Percentiles rank a stretch among this genome's conserved stretches.
Conservation (phyloP, 805 yeast species). For the Nakazawaea ishiwadae region DNA sequence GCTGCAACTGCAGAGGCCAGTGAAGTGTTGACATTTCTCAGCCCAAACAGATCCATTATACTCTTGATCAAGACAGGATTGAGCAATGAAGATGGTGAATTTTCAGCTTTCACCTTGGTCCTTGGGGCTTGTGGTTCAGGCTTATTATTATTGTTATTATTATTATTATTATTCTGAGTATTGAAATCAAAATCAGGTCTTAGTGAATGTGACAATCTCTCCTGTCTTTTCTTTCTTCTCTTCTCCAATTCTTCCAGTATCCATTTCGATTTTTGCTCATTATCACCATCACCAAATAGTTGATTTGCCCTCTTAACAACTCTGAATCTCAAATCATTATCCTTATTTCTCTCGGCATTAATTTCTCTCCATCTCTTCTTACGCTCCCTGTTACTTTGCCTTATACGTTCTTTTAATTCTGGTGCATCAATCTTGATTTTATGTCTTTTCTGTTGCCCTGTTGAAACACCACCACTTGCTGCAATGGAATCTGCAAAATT, state of each 20-base stretch:
- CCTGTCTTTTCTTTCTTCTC: conserved; percentile 56
- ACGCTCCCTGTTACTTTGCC: conserved; percentile 68
- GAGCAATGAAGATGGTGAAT: conserved; percentile 10
- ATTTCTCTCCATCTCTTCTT: conserved; percentile 82
- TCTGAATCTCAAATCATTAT: conserved; percentile 78
- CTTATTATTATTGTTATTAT: too few relatives aligned
- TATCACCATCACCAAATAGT: conserved; percentile 58
- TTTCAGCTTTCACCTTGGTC: conserved; percentile 20
- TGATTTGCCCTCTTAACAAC: conserved; percentile 66
- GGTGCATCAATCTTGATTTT: conserved; percentile 6
- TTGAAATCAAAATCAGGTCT: conserved; percentile 11
- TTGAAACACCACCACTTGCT: neutral
- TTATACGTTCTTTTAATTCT: conserved; percentile 50
- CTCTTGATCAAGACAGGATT: conserved; percentile 7
- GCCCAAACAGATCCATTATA: conserved; percentile 2
- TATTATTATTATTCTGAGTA: conserved; percentile 5
- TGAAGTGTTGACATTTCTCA: conserved; percentile 3
- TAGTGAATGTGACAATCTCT: conserved; percentile 31
- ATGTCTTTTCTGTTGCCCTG: neutral
- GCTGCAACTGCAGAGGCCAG: conserved; percentile 28
- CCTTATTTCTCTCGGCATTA: conserved; percentile 77
- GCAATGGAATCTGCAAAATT: conserved; percentile 4
- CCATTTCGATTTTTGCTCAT: conserved; percentile 59
- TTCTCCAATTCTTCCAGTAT: conserved; percentile 65
- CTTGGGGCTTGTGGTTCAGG: too few relatives aligned